These are phyloP conservation scores for Coemansia sp. DNA, from an alignment of 192 early-diverging fungal genomes.

Conservation along the genomic window DNA sequence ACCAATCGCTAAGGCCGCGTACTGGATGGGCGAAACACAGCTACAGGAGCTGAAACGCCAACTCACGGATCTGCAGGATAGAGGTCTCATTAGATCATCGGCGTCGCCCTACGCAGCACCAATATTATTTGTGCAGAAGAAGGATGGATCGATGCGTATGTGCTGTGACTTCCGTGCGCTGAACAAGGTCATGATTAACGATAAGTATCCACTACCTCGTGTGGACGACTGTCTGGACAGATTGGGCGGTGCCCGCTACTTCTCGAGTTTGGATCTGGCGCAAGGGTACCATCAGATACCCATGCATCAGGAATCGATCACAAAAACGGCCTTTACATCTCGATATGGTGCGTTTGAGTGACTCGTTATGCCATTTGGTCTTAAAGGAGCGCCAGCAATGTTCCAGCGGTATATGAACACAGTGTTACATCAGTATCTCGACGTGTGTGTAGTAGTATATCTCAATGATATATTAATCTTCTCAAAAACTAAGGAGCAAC, in stretches of 20 bases:
- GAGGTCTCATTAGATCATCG: neutral
- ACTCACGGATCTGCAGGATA: too few relatives aligned
- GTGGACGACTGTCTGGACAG: neutral
- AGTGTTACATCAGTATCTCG: neutral
- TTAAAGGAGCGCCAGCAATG: neutral
- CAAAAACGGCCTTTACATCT: neutral
- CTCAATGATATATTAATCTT: neutral
- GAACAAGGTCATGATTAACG: neutral
- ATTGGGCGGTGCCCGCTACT: neutral
- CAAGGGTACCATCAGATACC: neutral
- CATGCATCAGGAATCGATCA: neutral
- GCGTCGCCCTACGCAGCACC: neutral
- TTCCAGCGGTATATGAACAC: neutral
- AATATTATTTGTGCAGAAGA: neutral
- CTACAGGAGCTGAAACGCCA: too few relatives aligned
- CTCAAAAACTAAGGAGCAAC: neutral
- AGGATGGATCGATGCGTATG: neutral
- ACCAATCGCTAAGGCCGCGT: too few relatives aligned
- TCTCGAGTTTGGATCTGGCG: neutral
- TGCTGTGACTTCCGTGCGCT: neutral
- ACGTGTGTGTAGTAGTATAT: neutral
- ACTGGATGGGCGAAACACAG: too few relatives aligned
- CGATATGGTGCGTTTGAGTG: neutral
- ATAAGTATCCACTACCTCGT: neutral
- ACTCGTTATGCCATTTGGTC: neutral